Evolutionary conservation across 139 green algal genomes (phyloP).

Genomic region (Coelastrella sp.): DNA sequence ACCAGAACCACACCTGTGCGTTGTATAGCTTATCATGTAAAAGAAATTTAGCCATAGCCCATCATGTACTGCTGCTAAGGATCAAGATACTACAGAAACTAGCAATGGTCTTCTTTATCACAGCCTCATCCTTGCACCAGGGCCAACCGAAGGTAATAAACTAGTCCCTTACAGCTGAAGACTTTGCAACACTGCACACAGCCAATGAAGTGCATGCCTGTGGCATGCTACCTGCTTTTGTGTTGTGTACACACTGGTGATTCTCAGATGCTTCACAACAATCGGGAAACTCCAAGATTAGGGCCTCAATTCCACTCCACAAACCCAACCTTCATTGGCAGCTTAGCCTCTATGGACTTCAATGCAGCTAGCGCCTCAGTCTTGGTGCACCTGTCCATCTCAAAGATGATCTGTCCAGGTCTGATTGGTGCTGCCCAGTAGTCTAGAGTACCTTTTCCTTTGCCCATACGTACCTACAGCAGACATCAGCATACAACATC

Average conservation of each 20-base stretch:
- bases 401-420: slow-evolving; percentile 68
- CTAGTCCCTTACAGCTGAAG: no score
- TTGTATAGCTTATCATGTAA: no score
- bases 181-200: neutral
- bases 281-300: neutral
- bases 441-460: slow-evolving; percentile 70
- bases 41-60: no score
- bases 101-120: no score
- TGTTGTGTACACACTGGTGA: neutral
- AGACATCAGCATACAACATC: neutral
- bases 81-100: neutral
- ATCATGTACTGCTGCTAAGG: no score
- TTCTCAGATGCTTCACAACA: neutral
- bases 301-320: slow-evolving; percentile 63
- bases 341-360: slow-evolving; percentile 58
- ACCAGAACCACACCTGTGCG: no score
- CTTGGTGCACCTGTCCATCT: slow-evolving; percentile 63
- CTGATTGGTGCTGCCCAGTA: slow-evolving; percentile 65
- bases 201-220: no score
- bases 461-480: slow-evolving; percentile 67
- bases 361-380: slow-evolving; percentile 35
- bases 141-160: no score
- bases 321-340: slow-evolving; percentile 62
- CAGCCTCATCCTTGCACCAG: no score
- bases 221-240: neutral